Base-by-base conservation (phyloP, 2,329 filamentous ascomycete genomes). In the Monilinia fructigena region DNA sequence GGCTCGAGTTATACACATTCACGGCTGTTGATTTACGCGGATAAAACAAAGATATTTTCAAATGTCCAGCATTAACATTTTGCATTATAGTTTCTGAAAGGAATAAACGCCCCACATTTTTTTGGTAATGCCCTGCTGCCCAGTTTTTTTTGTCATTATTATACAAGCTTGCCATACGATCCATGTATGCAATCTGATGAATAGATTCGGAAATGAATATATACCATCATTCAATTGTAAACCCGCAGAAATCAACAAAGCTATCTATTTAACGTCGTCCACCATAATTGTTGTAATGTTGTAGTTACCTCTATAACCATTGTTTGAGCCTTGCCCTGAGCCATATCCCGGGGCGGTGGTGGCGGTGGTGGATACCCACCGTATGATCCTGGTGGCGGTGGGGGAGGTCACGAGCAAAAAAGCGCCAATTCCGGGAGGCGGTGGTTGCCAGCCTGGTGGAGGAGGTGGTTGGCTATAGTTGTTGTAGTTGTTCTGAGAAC, bases 401-500 rank as follows among this genome's bases (percentile, higher is more conserved):
- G 81, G 4, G 82, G 82, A 16, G 80, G 81, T 20, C 72, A 20
- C 79, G 73, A 4, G 78, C 80, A 69, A 82, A n/a, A n/a, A 83
- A 1, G 78, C 78, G 20, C 77, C 75, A 55, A 77, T 74, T 7
- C 81, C 80, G 47, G 81, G 81, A 18, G 81, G 79, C 8, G 81
- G 81, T 12, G 81, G 81, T 23, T 77, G 75, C 78, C 79, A 81
- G 3, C 73, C 72, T 31, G 72, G 69, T 31, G 72, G 72, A 28
- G 73, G 72, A 16, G 62, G 69, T 31, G 71, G 72, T 54, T 71
- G 72, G 26, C 67, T 68, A 61, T 74, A 70, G 50, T 68, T 68
- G 56, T 71, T 71, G 58, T 72, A 69, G 47, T 63, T 66, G 42
- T 72, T 71, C 31, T 61, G 55, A 26, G 55, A 52, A 45, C 47